These are phyloP conservation scores for Penicillium sp. DNA, from an alignment of 2,329 filamentous ascomycete genomes.

Conservation along the genomic window DNA sequence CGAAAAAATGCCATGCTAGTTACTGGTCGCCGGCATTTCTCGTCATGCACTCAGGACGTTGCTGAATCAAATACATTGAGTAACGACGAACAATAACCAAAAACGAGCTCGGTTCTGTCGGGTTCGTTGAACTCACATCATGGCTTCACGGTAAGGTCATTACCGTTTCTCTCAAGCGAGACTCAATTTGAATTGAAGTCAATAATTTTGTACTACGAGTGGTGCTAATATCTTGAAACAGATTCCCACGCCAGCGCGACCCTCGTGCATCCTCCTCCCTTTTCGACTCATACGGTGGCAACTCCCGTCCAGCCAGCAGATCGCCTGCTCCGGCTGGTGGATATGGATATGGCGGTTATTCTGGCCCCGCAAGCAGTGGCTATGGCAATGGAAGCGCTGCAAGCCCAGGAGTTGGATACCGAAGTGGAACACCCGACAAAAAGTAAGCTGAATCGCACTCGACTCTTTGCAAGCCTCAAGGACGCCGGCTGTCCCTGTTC, in stretches of 20 bases:
- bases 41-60: constrained; percentile 8
- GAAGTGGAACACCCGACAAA: constrained; percentile 65
- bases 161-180: constrained; percentile 3
- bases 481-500: neutral
- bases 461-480: neutral
- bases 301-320: constrained; percentile 39
- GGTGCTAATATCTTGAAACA: too few relatives aligned
- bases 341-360: constrained; percentile 40
- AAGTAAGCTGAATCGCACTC: constrained; percentile 44
- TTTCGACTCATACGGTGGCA: constrained; percentile 66
- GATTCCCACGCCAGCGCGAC: constrained; percentile 61
- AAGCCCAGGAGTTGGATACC: constrained; percentile 36
- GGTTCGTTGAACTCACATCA: constrained; percentile 12
- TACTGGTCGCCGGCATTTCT: constrained; percentile 1
- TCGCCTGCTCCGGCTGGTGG: constrained; percentile 48
- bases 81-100: too few relatives aligned
- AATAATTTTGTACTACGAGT: too few relatives aligned
- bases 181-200: too few relatives aligned
- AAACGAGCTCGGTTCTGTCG: too few relatives aligned
- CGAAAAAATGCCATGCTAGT: constrained; percentile 1
- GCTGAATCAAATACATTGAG: neutral
- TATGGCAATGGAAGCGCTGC: constrained; percentile 23
- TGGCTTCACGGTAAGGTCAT: constrained; percentile 35
- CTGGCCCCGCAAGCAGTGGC: constrained; percentile 22
- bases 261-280: constrained; percentile 65